Evolutionary conservation across 2,329 filamentous ascomycete species (phyloP), one percentile per base, ranked within the genome.

Genomic region (Lachnellula occidentalis): DNA sequence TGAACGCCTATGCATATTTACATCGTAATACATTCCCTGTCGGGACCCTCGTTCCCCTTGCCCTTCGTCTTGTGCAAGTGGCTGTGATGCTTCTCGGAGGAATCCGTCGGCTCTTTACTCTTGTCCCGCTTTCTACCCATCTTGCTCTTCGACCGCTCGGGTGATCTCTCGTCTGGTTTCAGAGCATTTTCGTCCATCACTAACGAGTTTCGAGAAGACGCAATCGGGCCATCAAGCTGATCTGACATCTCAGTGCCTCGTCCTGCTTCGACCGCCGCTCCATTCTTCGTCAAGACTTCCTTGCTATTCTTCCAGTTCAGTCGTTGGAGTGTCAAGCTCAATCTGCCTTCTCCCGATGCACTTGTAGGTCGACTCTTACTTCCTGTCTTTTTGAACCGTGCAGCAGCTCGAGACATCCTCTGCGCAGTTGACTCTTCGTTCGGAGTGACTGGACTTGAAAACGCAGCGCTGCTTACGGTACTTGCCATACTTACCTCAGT

Each of bases 311-410:
- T 65, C 48, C 64, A 46, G 53, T 54, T 64, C 12, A 69, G 48
- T 11, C 79, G 76, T 15, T 76, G 77, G 66, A 85, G 81, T 2
- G 78, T 80, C 17, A 78, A 71, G 63, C 79, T 83, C 53, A 83
- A 77, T 4, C 82, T 75, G 15, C 74, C 75, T 60, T 85, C 82
- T 27, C 81, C 79, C 1, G 74, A 77, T 61, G 84, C 80, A 62
- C 82, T 85, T 17, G 71, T 71, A 4, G 82, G 79, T 12, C 82
- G 77, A 60, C 81, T 83, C 61, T 76, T 76, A 47, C 68, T 70
- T 61, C 72, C 61, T 51, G 72, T 62, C 69, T 73, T 67, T 21
- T 76, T 70, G 59, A 85, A 82, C 46, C 75, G 76, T 5, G 79
- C 78, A 14, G 82, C 80, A 1, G 81, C 81, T 14, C 82, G 75